Evolutionary conservation across 257 asterid genomes (phyloP), one percentile per base, ranked within the genome.

Genomic region (Misopates orontium): DNA sequence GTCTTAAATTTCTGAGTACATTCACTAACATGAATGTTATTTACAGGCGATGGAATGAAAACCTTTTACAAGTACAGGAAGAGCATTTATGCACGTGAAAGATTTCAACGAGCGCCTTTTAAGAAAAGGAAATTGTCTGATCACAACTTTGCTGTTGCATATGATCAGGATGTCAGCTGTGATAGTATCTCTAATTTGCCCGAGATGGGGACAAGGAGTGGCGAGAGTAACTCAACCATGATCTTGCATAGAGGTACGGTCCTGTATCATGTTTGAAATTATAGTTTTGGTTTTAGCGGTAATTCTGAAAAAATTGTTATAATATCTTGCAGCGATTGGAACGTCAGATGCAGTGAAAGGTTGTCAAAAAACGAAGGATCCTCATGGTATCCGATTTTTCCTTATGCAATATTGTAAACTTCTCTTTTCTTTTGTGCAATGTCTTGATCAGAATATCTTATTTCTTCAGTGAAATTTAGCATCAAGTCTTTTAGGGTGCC

Each of bases 401-500:
- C 54, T 52, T 42, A 18, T 60, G 32, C 5, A 18, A 32, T 52
- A 42, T 60, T 28, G 6, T 28, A 2, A 2, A 2, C 14, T 36
- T 32, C n/a, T 41, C 32, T 66, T 40, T 62, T 62, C 42, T 55
- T 56, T 19, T 59, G 15, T 52, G 45, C 32, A 20, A 60, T 54
- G 40, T 14, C 20, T 47, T 42, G 32, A 12, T 10, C 60, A 47
- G 53, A 73, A 39, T 13, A 58, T 69, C 76, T 78, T 73, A 9
- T 40, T 74, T 56, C 48, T 65, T 65, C 95, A 94, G 99, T 94
- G 75, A 85, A 78, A 78, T 73, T 94, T 56, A 88, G 95, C 82
- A 94, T 94, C 48, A 90, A 90, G 81, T 86, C 99, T 53, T 94
- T 94, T 79, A 84, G 72, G 88, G 91, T 94, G 77, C 99, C 99